Conservation (phyloP, 139 green algal species). For the Prasinococcaceae sp. region DNA sequence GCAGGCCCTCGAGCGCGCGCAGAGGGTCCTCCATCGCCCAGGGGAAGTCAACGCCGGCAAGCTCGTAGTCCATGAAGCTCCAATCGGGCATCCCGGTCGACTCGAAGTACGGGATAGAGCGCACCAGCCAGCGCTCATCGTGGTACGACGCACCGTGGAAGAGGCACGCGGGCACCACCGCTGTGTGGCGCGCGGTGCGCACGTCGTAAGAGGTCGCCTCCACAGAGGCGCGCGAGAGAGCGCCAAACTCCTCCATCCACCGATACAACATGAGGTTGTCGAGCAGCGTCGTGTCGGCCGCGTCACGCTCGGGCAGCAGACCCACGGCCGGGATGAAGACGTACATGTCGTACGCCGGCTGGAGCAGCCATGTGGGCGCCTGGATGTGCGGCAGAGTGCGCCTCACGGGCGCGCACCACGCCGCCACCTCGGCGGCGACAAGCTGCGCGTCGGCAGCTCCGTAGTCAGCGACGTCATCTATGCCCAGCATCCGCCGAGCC, state of each 20-base stretch:
- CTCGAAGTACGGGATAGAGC: no score
- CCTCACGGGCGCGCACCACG: background rate
- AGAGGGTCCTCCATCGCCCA: background rate
- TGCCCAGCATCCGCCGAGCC: no score
- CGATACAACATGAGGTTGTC: background rate
- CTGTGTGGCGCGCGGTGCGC: background rate
- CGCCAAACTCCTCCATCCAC: background rate
- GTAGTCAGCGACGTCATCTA: background rate
- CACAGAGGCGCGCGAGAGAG: background rate
- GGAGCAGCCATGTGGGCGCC: background rate
- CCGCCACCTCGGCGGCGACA: no score
- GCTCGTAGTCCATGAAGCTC: background rate
- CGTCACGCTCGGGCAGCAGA: background rate
- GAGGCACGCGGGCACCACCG: background rate
- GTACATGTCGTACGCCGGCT: background rate
- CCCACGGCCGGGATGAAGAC: background rate
- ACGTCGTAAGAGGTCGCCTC: no score
- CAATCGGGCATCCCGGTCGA: background rate
- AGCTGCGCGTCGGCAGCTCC: no score
- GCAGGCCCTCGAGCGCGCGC: background rate
- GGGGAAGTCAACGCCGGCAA: background rate
- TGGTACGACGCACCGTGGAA: background rate
- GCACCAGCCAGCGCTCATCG: background rate
- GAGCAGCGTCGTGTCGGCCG: background rate
- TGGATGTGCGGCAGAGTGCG: background rate